These are phyloP conservation scores for Neocucurbitaria cava DNA, from an alignment of 2,329 filamentous ascomycete genomes.

Conservation along the genomic window DNA sequence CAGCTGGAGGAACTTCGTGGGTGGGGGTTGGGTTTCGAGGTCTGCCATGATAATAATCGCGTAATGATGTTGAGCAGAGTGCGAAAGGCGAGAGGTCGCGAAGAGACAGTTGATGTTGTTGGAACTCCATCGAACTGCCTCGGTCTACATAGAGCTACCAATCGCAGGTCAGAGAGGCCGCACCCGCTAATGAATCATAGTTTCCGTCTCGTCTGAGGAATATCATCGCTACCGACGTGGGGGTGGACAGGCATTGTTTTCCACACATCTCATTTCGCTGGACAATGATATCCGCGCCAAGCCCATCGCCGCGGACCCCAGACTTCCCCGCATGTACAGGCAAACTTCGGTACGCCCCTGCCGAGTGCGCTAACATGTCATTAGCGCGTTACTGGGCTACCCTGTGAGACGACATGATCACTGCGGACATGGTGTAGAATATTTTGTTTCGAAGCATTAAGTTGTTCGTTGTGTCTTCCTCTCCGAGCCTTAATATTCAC, in stretches of 20 bases:
- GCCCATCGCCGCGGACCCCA: background rate
- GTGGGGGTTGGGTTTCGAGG: constrained; percentile 15
- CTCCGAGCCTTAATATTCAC: background rate
- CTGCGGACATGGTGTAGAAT: background rate
- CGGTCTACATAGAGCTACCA: background rate
- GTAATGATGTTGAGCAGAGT: background rate
- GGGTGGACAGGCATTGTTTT: background rate
- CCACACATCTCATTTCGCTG: background rate
- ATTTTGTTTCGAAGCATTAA: background rate
- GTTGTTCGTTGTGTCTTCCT: background rate
- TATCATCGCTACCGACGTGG: too few relatives aligned
- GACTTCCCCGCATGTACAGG: background rate
- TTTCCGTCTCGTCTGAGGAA: background rate
- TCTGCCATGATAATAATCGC: constrained; percentile 6
- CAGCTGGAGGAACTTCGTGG: constrained; percentile 38
- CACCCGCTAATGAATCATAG: background rate
- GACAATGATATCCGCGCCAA: background rate
- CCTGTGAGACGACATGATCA: background rate
- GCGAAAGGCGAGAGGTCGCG: background rate
- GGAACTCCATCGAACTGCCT: background rate
- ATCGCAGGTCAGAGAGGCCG: background rate
- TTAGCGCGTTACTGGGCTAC: background rate
- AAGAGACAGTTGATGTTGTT: background rate
- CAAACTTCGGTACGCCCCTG: background rate
- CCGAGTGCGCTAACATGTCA: background rate